Conservation (phyloP, 2,329 filamentous ascomycete species). For the Trichophyton benhamiae region DNA sequence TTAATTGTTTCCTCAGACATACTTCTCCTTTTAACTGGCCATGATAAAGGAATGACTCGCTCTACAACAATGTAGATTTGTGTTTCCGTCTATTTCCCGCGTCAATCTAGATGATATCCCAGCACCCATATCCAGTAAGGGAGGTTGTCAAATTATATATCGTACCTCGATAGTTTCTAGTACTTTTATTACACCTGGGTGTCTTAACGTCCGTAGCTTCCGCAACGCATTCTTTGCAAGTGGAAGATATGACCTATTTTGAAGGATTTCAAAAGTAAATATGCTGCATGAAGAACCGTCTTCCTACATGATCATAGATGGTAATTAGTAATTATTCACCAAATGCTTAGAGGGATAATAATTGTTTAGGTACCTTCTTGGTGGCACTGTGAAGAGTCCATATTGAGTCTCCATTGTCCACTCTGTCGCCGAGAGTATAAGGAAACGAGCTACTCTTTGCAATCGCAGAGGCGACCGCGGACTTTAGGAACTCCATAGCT, state of each 20-base stretch:
- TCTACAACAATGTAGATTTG: conserved; percentile 97
- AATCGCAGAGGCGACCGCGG: conserved; percentile 90
- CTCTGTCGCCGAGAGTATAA: conserved; percentile 81
- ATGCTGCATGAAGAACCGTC: conserved; percentile 91
- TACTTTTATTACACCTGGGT: conserved; percentile 89
- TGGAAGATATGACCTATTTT: conserved; percentile 68
- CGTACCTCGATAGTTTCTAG: conserved; percentile 83
- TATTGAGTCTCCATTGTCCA: conserved; percentile 85
- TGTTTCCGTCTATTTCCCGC: conserved; percentile 58
- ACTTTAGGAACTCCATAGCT: conserved; percentile 95
- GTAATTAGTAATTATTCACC: conserved; percentile 9
- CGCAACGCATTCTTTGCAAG: conserved; percentile 88
- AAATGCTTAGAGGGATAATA: background rate
- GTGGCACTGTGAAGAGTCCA: conserved; percentile 96
- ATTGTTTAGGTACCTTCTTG: conserved; percentile 53
- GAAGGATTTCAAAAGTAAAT: conserved; percentile 81
- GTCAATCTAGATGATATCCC: conserved; percentile 11
- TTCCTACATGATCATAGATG: conserved; percentile 46
- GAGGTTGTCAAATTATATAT: background rate
- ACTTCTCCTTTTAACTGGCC: conserved; percentile 81
- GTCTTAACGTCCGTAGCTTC: conserved; percentile 82
- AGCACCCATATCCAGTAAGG: conserved; percentile 8
- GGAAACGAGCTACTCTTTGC: conserved; percentile 88
- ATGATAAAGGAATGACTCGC: conserved; percentile 70
- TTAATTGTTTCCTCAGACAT: conserved; percentile 85